Evolutionary conservation across 2,329 filamentous ascomycete species (phyloP), one percentile per base, ranked within the genome.

Genomic region (Tolypocladium ovalisporum): DNA sequence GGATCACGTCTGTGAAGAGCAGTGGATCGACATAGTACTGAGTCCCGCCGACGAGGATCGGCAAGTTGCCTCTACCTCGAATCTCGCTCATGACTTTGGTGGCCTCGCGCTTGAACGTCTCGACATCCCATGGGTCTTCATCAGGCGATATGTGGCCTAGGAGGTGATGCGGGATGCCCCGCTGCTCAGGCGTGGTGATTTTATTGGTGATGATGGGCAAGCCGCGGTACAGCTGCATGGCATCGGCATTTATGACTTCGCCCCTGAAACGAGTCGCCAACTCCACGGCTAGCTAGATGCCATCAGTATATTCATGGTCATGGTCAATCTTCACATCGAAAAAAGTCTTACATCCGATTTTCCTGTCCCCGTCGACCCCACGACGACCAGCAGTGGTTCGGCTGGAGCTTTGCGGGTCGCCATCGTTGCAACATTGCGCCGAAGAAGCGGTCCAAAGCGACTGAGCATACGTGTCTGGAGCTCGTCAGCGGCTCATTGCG

Each of bases 161-260:
- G 4, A 99, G 76, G 71, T 99, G 93, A 68, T 99, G 94, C 4
- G 88, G 87, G 13, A 99, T 79, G 12, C 87, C 89, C 60, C 87
- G 82, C 66, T 85, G 86, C 69, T 97, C 93, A 24, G 84, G 79
- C 1, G 68, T 55, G 0, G 89, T 83, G 58, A 97, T 88, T 70
- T 97, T 96, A 71, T 99, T 99, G 32, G 94, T 99, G 64, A 97
- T 93, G 62, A 97, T 87, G 6, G 94, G 91, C 49, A 99, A 76
- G 3, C 94, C 94, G 56, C 83, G 81, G 71, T 99, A 99, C 74
- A 99, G 85, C 70, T 99, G 94, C 91, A 99, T 96, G 42, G 94
- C 94, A 77, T 99, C 94, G 52, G 90, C 90, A 69, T 99, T 99
- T 74, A 99, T 91, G 55, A 99, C 83, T 72, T 99, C 94, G 67